phyloP scores from a whole-genome alignment of 2,329 filamentous ascomycete species.

The Botryotinia globosa region DNA sequence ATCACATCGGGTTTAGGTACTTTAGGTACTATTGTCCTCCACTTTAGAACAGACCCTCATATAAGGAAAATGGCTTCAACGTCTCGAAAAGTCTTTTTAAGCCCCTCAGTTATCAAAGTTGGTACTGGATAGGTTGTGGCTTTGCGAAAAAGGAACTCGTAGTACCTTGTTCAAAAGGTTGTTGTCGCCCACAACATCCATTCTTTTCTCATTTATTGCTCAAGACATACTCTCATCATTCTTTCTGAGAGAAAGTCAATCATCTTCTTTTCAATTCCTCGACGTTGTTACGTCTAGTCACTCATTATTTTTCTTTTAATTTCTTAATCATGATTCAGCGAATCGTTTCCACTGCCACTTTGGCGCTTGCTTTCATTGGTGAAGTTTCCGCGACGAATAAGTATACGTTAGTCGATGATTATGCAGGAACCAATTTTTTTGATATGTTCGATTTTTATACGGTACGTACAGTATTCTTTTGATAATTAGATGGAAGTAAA shows the following conservation, averaged over 20 bases:
- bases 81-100: conserved; percentile 9
- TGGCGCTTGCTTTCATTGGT: conserved; percentile 20
- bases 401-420: conserved; percentile 34
- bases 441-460: conserved; percentile 54
- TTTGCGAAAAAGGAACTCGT: conserved; percentile 11
- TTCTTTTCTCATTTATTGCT: conserved; percentile 3
- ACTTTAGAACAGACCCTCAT: conserved; percentile 4
- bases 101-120: conserved; percentile 12
- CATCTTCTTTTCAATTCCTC: conserved; percentile 16
- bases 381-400: conserved; percentile 22
- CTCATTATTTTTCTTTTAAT: conserved; percentile 26
- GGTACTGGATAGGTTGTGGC: not conserved
- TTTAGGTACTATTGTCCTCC: conserved; percentile 5
- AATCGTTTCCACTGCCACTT: conserved; percentile 12
- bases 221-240: conserved; percentile 17
- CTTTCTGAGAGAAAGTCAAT: conserved; percentile 20
- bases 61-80: not conserved
- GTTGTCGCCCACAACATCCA: conserved; percentile 12
- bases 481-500: not conserved
- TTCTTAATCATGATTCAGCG: conserved; percentile 24
- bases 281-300: conserved; percentile 32
- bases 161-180: conserved; percentile 16
- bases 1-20: not conserved
- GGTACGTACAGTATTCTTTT: conserved; percentile 26
- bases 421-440: conserved; percentile 44